Conservation (phyloP, 2,329 filamentous ascomycete species). For the Pseudogymnoascus sp. region DNA sequence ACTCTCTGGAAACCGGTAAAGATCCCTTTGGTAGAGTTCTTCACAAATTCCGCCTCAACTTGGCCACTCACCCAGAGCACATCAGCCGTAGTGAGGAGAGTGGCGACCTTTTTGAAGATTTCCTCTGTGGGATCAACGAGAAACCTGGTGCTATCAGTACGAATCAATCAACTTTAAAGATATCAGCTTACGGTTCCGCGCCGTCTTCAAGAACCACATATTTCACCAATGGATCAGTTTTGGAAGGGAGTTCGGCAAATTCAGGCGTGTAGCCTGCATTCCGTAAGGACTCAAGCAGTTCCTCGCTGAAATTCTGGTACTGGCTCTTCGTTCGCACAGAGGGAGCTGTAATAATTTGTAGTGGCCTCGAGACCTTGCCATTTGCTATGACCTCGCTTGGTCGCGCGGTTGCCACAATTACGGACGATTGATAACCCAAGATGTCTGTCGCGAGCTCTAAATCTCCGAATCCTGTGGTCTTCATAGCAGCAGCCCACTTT, state of each 20-base stretch:
- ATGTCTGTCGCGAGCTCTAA: neutral
- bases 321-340: neutral
- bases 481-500: constrained; percentile 10
- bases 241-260: neutral
- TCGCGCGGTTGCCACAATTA: neutral
- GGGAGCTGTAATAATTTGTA: neutral
- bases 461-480: neutral
- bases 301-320: neutral
- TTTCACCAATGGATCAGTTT: neutral
- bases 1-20: neutral
- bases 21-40: neutral
- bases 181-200: neutral
- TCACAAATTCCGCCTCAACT: neutral
- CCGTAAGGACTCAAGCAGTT: neutral
- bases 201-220: neutral
- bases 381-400: neutral
- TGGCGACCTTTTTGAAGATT: neutral
- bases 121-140: neutral
- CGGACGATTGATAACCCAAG: neutral
- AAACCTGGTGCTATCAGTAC: neutral
- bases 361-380: neutral
- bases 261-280: neutral
- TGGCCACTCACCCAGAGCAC: neutral
- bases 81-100: neutral
- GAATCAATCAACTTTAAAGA: neutral